Evolutionary conservation across 1,284 basidiomycete species (phyloP).

Genomic region (Uromyces viciae-fabae): DNA sequence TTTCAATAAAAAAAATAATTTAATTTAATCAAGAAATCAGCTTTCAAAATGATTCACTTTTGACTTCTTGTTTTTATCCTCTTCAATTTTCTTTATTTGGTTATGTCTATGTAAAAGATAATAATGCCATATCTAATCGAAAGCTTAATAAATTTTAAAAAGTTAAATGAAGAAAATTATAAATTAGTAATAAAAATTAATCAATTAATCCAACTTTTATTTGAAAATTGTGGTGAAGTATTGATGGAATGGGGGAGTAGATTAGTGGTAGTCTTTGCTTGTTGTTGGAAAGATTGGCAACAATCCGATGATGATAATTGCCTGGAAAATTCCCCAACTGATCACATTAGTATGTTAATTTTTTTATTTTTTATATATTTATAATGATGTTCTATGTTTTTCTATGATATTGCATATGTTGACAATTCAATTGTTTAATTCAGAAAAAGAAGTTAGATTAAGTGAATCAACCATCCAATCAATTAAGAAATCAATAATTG

Average conservation of each 20-base stretch:
- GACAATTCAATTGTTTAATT: neutral
- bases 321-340: neutral
- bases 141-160: neutral
- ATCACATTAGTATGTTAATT: neutral
- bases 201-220: neutral
- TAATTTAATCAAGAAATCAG: neutral
- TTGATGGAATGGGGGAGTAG: conserved; percentile 5
- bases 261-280: neutral
- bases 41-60: neutral
- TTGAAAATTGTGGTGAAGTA: neutral
- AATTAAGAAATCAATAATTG: neutral
- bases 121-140: conserved; percentile 12
- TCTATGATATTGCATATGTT: neutral
- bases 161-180: neutral
- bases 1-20: too few relatives aligned
- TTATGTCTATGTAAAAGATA: neutral
- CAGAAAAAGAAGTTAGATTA: neutral
- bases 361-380: neutral
- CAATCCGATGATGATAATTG: neutral
- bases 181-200: neutral
- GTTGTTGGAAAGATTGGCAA: neutral
- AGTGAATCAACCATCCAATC: neutral
- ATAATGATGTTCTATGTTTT: neutral
- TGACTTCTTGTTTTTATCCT: neutral
- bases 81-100: neutral